Conservation (phyloP, 305 asterid genomes). For the Fraxinus baroniana region DNA sequence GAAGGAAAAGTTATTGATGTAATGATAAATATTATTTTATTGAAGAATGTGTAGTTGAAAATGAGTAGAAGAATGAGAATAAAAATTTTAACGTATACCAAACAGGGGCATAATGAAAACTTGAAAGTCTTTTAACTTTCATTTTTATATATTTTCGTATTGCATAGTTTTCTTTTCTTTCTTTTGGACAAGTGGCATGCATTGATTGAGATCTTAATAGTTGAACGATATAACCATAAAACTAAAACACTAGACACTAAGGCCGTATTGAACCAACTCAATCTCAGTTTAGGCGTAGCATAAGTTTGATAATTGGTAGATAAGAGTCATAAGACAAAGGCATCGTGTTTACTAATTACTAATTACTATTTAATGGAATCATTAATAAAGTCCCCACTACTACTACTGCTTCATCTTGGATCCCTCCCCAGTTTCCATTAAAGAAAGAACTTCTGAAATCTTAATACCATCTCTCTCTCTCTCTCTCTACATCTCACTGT, state of each 20-base stretch:
- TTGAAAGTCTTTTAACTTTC: neutral
- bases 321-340: constrained; percentile 3
- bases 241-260: neutral
- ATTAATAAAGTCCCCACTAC: constrained; percentile 3
- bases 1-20: too few relatives aligned
- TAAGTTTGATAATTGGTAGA: neutral
- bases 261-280: neutral
- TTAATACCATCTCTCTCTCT: constrained; percentile 18
- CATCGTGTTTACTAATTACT: neutral
- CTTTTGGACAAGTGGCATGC: neutral
- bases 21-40: too few relatives aligned
- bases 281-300: neutral
- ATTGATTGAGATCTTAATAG: neutral
- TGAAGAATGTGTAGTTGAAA: too few relatives aligned
- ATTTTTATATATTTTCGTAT: neutral
- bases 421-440: constrained; percentile 51
- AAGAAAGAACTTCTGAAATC: constrained; percentile 38
- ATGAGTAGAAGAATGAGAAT: too few relatives aligned
- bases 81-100: too few relatives aligned
- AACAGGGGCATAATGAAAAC: too few relatives aligned
- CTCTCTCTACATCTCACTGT: constrained; percentile 16
- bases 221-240: neutral
- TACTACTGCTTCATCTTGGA: constrained; percentile 42
- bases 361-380: constrained; percentile 18
- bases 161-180: neutral